A percentile compares a stretch with the other conserved stretches of the same genome.
phyloP scores from a whole-genome alignment of 176 grass and related monocot genomes.

The Triticum dicoccoides region DNA sequence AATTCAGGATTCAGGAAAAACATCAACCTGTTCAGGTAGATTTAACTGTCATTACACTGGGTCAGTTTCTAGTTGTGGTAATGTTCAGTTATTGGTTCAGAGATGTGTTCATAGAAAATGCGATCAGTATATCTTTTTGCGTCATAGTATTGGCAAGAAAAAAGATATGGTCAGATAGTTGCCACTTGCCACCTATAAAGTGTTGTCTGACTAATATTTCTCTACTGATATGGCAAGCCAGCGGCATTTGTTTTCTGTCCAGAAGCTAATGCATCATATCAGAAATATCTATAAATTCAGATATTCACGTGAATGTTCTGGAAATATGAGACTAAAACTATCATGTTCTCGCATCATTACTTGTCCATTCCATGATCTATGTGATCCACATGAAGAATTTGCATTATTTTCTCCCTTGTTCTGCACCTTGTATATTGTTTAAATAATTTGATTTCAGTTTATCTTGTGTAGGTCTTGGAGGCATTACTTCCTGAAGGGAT shows the following conservation, averaged over 20 bases:
- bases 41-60: conserved; percentile 10
- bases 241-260: neutral
- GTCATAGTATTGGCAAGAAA: neutral
- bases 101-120: neutral
- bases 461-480: conserved; percentile 68
- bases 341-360: conserved; percentile 22
- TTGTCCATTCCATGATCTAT: neutral
- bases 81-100: neutral
- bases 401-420: neutral
- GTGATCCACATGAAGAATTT: neutral
- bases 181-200: neutral
- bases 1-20: conserved; percentile 38
- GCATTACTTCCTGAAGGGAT: conserved; percentile 76
- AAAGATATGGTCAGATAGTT: neutral
- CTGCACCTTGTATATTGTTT: conserved; percentile 27
- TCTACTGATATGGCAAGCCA: neutral
- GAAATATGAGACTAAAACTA: neutral
- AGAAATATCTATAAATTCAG: neutral
- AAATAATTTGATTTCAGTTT: conserved; percentile 22
- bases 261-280: neutral
- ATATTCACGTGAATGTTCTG: neutral
- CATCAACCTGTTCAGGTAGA: conserved; percentile 32
- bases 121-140: neutral
- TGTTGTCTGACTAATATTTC: neutral
- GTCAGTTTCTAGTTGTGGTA: conserved; percentile 8